Evolutionary conservation across 1,284 basidiomycete genomes (phyloP), one percentile per base, ranked within the genome.

Genomic region (Coniferiporia sulphurascens): DNA sequence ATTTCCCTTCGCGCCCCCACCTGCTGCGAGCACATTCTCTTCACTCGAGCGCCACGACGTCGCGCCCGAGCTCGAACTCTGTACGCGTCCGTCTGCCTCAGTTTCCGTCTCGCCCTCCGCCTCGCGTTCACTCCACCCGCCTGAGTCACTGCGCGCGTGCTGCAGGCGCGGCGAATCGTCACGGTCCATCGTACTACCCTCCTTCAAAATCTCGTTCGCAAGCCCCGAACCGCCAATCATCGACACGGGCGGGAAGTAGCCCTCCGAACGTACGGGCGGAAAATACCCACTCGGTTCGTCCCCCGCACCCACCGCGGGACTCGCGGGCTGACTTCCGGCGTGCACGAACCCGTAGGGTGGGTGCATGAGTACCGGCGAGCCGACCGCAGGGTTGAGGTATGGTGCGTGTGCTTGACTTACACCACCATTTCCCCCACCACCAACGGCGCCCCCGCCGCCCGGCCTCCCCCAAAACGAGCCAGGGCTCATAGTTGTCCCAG

Each of bases 401-500:
- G 83, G 78, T 65, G 44, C 48, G 3, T 44, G 79, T 8, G 27
- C 27, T 27, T 27, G 27, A 27, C 27, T 27, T 2, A 27, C 27
- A 27, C 27, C 27, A 5, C 27, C 27, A 27, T 27, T 27, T 5
- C 27, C 27, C 27, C 27, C 27, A 27, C 52, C 48, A 9, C 87
- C 84, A 55, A 74, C 27, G 15, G 51, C 22, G 38, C 27, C 27
- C 27, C 69, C 68, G 22, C 74, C 65, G 15, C 79, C 80, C 3
- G 82, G 78, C 7, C 79, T 73, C 7, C 82, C 82, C 79, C 83
- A 89, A 66, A 87, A 85, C 32, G 84, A 71, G 1, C 87, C 87
- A 17, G 88, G 86, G 17, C 83, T 85, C 81, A 90, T 85, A 19
- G 82, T 77, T n/a, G 82, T 74, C 19, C 83, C 85, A 1, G 87